Conservation (phyloP, 2,329 filamentous ascomycete species). For the Triangularia setosa region DNA sequence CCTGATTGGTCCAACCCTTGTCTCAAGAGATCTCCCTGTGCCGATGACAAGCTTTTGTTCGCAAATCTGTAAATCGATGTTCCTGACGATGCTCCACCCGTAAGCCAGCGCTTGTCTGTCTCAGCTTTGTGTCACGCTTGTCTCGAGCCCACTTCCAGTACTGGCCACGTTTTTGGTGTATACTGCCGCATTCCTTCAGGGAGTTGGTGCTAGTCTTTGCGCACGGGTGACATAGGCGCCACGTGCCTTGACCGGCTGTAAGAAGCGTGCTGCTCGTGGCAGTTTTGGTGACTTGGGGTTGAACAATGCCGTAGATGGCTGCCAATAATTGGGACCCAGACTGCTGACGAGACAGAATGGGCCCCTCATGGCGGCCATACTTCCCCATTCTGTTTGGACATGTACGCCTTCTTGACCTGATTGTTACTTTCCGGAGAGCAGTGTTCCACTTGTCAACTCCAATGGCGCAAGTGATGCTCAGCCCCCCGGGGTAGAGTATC, state of each 20-base stretch:
- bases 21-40: constrained; percentile 5
- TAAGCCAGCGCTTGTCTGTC: constrained; percentile 16
- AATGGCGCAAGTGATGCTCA: neutral
- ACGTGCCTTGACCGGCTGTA: constrained; percentile 13
- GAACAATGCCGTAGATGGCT: constrained; percentile 16
- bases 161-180: constrained; percentile 20
- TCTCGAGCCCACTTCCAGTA: constrained; percentile 22
- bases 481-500: neutral
- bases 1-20: constrained; percentile 8
- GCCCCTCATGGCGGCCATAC: constrained; percentile 10
- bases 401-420: neutral
- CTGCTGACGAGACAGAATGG: constrained; percentile 11
- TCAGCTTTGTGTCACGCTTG: constrained; percentile 28
- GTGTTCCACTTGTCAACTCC: neutral
- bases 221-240: constrained; percentile 12
- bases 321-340: constrained; percentile 15
- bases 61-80: constrained; percentile 6
- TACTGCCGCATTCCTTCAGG: neutral
- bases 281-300: constrained; percentile 5
- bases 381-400: constrained; percentile 11
- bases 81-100: constrained; percentile 7
- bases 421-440: neutral
- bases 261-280: constrained; percentile 2
- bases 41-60: constrained; percentile 14
- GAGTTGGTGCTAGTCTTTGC: neutral